These are phyloP conservation scores for Keithomyces neogunnii DNA, from an alignment of 2,329 filamentous ascomycete species.

Conservation along the genomic window DNA sequence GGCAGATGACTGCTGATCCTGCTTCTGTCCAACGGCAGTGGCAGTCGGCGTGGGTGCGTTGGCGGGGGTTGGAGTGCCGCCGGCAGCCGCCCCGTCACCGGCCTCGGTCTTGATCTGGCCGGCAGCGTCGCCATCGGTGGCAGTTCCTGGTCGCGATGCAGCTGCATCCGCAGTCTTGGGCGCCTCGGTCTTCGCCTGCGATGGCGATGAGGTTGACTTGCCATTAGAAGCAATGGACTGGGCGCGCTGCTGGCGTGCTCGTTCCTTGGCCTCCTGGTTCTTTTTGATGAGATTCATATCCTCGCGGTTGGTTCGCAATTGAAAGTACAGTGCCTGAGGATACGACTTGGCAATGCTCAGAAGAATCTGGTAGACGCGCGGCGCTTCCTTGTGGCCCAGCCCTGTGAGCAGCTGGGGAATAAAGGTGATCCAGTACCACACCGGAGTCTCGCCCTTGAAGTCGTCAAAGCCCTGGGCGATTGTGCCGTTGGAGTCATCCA, in stretches of 20 bases:
- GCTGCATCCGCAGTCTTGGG: conserved; percentile 24
- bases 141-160: conserved; percentile 41
- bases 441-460: conserved; percentile 93
- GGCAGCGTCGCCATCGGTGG: conserved; percentile 37
- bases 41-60: conserved; percentile 15
- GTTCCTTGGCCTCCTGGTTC: conserved; percentile 68
- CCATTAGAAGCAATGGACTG: conserved; percentile 35
- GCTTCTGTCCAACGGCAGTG: conserved; percentile 12
- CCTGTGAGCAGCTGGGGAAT: conserved; percentile 94
- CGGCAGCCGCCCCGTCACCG: conserved; percentile 21
- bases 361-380: conserved; percentile 76
- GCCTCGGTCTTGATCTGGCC: conserved; percentile 37
- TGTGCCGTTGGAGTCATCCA: conserved; percentile 79
- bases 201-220: conserved; percentile 38
- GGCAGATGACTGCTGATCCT: conserved; percentile 11
- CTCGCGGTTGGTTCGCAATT: conserved; percentile 85
- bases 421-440: conserved; percentile 99
- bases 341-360: conserved; percentile 93
- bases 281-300: conserved; percentile 92
- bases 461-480: conserved; percentile 85
- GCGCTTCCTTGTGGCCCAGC: conserved; percentile 82
- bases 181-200: conserved; percentile 45
- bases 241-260: conserved; percentile 41
- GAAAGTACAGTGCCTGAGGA: conserved; percentile 92
- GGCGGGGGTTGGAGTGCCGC: conserved; percentile 17